A percentile compares a stretch with the other conserved stretches of the same genome.
These are phyloP conservation scores for Neostapfia colusana DNA, from an alignment of 176 grass and related monocot genomes.

Conservation along the genomic window DNA sequence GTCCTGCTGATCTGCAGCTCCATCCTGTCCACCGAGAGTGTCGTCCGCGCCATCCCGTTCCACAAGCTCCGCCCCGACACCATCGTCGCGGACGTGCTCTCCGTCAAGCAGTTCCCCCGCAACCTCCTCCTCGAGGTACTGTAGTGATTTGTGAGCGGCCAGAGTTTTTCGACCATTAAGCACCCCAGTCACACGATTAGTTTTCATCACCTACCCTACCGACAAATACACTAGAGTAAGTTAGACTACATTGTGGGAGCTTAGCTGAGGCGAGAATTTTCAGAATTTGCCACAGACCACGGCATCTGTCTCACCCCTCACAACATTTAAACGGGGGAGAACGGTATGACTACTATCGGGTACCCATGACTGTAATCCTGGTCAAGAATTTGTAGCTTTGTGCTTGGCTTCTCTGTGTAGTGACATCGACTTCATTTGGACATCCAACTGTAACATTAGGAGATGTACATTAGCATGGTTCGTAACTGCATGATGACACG, in stretches of 20 bases:
- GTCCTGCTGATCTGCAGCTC: slow-evolving; percentile 71
- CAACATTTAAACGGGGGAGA: background rate
- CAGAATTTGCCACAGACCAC: too few species aligned
- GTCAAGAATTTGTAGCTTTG: background rate
- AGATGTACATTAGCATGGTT: background rate
- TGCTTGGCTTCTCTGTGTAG: background rate
- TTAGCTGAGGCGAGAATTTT: background rate
- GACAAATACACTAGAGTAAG: background rate
- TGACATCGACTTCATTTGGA: slow-evolving; percentile 1
- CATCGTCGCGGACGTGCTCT: slow-evolving; percentile 69
- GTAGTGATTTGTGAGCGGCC: too few species aligned
- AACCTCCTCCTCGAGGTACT: slow-evolving; percentile 71
- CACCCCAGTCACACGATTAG: background rate
- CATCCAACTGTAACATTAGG: background rate
- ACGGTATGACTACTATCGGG: background rate
- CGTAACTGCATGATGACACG: background rate
- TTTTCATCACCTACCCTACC: background rate
- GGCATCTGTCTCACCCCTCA: too few species aligned
- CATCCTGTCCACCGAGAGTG: slow-evolving; percentile 60
- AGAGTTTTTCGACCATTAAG: background rate
- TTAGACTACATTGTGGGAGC: background rate
- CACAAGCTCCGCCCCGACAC: slow-evolving; percentile 54
- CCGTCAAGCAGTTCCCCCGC: slow-evolving; percentile 71
- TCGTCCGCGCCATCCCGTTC: slow-evolving; percentile 53
- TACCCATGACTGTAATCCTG: too few species aligned